Evolutionary conservation across 352 stramenopile genomes (phyloP).

Genomic region (Phytophthora sp.): DNA sequence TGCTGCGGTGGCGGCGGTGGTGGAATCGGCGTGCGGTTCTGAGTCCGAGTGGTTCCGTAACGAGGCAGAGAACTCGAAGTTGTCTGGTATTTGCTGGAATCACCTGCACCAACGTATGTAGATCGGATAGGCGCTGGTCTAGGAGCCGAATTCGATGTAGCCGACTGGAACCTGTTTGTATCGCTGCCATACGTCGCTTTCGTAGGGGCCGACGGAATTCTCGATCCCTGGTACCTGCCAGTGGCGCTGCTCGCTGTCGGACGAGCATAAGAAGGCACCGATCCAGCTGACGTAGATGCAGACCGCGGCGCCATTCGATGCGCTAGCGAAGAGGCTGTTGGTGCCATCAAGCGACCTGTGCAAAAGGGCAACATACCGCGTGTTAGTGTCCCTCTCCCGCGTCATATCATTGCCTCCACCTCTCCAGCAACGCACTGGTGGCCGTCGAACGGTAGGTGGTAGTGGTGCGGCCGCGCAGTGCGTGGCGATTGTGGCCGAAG

Average conservation of each 20-base stretch:
- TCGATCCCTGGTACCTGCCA: slow-evolving; percentile 32
- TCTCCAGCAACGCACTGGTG: slow-evolving; percentile 26
- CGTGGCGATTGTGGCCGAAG: slow-evolving; percentile 16
- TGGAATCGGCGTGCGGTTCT: slow-evolving; percentile 4
- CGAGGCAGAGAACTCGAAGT: slow-evolving; percentile 14
- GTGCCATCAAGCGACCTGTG: slow-evolving; percentile 33
- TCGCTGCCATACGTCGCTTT: slow-evolving; percentile 31
- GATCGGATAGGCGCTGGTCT: slow-evolving; percentile 3
- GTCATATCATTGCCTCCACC: not conserved
- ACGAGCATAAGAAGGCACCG: slow-evolving; percentile 35
- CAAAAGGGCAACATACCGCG: not conserved
- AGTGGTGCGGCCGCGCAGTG: slow-evolving; percentile 23
- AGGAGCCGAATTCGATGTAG: slow-evolving; percentile 15
- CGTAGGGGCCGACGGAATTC: slow-evolving; percentile 33
- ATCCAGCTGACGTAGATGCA: slow-evolving; percentile 8
- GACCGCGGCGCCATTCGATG: slow-evolving; percentile 24
- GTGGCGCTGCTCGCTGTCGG: slow-evolving; percentile 38
- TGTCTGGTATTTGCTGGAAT: slow-evolving; percentile 26
- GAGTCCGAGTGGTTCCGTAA: slow-evolving; percentile 20
- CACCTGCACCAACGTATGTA: slow-evolving; percentile 15
- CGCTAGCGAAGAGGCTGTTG: slow-evolving; percentile 39
- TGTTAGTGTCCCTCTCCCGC: slow-evolving; percentile 21
- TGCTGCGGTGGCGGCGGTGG: slow-evolving; percentile 13
- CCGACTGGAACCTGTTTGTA: slow-evolving; percentile 27
- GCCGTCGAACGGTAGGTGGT: slow-evolving; percentile 20